These are phyloP conservation scores for Pseudocercospora fuligena DNA, from an alignment of 2,329 filamentous ascomycete species.

Conservation along the genomic window DNA sequence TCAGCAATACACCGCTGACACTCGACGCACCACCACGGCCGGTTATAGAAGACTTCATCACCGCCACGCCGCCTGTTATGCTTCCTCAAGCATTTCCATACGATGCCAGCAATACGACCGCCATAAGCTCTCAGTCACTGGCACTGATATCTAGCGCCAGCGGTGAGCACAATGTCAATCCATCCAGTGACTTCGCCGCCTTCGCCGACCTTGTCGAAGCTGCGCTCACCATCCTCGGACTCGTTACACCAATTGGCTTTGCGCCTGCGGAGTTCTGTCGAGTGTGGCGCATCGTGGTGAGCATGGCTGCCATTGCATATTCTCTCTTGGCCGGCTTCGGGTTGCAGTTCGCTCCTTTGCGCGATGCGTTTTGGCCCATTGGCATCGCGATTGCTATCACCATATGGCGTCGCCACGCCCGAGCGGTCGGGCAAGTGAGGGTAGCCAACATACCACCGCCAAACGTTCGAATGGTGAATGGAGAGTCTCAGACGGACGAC, in stretches of 20 bases:
- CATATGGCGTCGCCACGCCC: background rate
- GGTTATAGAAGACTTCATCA: background rate
- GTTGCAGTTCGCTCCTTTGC: background rate
- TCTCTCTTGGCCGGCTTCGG: background rate
- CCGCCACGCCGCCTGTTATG: background rate
- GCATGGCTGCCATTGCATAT: background rate
- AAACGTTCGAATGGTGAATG: background rate
- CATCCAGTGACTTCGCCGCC: background rate
- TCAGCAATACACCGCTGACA: background rate
- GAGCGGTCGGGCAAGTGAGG: background rate
- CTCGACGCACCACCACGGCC: background rate
- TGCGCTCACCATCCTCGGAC: background rate
- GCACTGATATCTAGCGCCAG: background rate
- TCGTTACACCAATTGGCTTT: background rate
- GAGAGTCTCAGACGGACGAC: background rate
- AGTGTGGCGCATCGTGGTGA: background rate
- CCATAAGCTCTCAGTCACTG: background rate
- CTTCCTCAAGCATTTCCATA: background rate
- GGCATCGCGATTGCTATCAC: background rate
- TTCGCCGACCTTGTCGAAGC: background rate
- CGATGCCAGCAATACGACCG: background rate
- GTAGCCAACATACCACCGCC: background rate
- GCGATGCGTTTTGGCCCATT: background rate
- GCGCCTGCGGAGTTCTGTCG: background rate
- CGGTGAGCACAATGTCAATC: background rate